Percentiles rank a stretch among this genome's conserved stretches.
Evolutionary conservation across 306 rosid species (phyloP).

Genomic region (Ziziphus jujuba): DNA sequence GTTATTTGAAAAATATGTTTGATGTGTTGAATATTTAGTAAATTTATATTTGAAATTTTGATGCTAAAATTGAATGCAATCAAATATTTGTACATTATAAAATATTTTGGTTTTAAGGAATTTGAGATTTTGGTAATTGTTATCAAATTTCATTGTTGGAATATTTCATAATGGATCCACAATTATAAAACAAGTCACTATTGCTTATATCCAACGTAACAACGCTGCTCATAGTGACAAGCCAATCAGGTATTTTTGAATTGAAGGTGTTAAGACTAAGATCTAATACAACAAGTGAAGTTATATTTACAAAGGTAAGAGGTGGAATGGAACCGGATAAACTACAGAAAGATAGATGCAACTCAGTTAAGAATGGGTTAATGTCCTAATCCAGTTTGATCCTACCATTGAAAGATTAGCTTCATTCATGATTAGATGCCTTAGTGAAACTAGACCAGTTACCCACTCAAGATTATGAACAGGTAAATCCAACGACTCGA

Average conservation of each 20-base stretch:
- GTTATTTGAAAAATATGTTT: no score
- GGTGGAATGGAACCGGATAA: constrained; percentile 26
- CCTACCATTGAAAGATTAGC: constrained; percentile 37
- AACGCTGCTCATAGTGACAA: constrained; percentile 32
- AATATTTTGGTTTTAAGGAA: no score
- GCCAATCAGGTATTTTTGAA: constrained; percentile 37
- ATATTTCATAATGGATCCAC: no score
- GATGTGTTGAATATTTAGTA: no score
- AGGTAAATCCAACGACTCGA: neutral
- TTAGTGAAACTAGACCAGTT: constrained; percentile 34
- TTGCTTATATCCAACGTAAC: constrained; percentile 5
- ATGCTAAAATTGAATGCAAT: no score
- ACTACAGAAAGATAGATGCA: constrained; percentile 26
- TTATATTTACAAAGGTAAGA: neutral
- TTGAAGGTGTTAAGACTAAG: no score
- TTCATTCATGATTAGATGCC: constrained; percentile 35
- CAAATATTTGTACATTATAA: no score
- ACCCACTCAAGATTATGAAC: constrained; percentile 32
- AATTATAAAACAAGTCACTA: constrained; percentile 8
- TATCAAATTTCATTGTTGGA: no score
- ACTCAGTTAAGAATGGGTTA: constrained; percentile 33
- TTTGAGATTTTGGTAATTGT: no score
- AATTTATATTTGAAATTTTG: no score
- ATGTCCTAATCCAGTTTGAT: constrained; percentile 26
- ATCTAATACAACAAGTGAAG: no score